These are phyloP conservation scores for Hyaloperonospora brassicae DNA, from an alignment of 352 stramenopile genomes.

Conservation along the genomic window DNA sequence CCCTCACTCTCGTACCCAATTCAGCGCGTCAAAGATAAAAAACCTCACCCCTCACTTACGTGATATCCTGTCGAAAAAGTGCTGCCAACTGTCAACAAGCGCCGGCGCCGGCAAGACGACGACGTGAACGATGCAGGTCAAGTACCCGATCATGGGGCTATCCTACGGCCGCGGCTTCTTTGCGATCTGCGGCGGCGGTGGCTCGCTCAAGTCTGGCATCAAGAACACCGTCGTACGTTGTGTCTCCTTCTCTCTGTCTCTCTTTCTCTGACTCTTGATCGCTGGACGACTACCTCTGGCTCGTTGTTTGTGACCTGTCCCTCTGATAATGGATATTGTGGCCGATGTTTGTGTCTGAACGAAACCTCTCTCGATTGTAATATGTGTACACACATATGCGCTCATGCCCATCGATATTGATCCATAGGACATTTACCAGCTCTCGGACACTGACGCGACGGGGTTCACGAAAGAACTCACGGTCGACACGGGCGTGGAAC, in stretches of 20 bases:
- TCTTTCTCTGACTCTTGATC: background rate
- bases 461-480: constrained; percentile 65
- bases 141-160: constrained; percentile 81
- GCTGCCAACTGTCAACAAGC: no score
- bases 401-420: background rate
- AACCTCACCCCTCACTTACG: no score
- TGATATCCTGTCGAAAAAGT: no score
- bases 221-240: constrained; percentile 81
- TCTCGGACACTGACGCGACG: constrained; percentile 51
- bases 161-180: constrained; percentile 64
- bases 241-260: no score
- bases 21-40: no score
- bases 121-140: constrained; percentile 54
- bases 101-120: no score
- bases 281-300: background rate
- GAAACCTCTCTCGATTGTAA: no score
- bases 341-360: no score
- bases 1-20: no score
- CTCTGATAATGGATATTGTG: no score
- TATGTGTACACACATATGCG: no score
- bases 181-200: constrained; percentile 75
- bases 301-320: no score
- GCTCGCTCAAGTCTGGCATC: constrained; percentile 77
- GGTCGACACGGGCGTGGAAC: constrained; percentile 57
- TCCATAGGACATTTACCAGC: constrained; percentile 61